These are phyloP conservation scores for Amanita jacksonii DNA, from an alignment of 768 basidiomycete species.

Conservation along the genomic window DNA sequence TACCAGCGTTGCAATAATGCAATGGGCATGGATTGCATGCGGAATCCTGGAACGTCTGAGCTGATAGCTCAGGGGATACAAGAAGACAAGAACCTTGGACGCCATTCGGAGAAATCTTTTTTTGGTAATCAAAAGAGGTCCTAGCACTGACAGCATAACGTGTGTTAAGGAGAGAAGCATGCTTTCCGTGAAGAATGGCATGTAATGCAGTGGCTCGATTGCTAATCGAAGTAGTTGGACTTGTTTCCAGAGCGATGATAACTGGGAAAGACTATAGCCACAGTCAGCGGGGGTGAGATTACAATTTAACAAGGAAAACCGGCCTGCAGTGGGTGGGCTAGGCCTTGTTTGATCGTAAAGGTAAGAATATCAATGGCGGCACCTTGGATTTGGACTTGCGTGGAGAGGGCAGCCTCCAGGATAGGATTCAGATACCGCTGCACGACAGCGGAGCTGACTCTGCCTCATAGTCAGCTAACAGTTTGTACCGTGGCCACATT, in stretches of 20 bases:
- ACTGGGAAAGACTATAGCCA: slow-evolving; percentile 71
- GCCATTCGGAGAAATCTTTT: slow-evolving; percentile 33
- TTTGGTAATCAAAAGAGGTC: slow-evolving; percentile 79
- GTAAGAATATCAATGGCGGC: slow-evolving; percentile 85
- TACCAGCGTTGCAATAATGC: slow-evolving; percentile 91
- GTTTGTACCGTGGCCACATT: neutral
- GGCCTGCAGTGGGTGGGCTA: slow-evolving; percentile 90
- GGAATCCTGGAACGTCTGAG: slow-evolving; percentile 41
- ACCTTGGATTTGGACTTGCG: slow-evolving; percentile 59
- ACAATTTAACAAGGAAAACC: slow-evolving; percentile 11
- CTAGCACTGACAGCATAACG: slow-evolving; percentile 76
- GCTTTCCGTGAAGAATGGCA: slow-evolving; percentile 75
- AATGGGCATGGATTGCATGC: slow-evolving; percentile 48
- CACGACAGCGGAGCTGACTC: slow-evolving; percentile 89
- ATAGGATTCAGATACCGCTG: slow-evolving; percentile 87
- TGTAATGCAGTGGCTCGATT: slow-evolving; percentile 76
- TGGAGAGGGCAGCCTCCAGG: slow-evolving; percentile 69
- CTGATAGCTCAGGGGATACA: slow-evolving; percentile 2
- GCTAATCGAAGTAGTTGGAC: slow-evolving; percentile 47
- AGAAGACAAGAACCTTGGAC: slow-evolving; percentile 41
- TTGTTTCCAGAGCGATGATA: slow-evolving; percentile 90
- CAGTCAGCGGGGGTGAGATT: neutral
- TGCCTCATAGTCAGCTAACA: slow-evolving; percentile 22
- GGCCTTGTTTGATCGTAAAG: slow-evolving; percentile 90
- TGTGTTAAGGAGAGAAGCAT: slow-evolving; percentile 81